These are phyloP conservation scores for Chalciporus piperatus DNA, from an alignment of 768 basidiomycete genomes.

Conservation along the genomic window DNA sequence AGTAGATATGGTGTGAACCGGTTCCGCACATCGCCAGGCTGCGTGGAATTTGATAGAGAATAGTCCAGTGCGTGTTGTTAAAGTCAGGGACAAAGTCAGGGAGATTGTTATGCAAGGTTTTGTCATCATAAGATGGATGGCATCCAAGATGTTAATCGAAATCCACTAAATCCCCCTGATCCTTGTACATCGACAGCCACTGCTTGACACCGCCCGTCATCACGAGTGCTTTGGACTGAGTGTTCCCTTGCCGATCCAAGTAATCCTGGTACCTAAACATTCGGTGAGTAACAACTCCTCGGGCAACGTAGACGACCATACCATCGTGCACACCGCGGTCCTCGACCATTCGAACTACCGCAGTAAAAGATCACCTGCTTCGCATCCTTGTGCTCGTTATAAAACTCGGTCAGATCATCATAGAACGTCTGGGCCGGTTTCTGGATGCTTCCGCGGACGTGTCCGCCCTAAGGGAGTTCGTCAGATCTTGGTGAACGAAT, in stretches of 20 bases:
- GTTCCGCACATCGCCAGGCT: no score
- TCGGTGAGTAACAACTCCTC: not conserved
- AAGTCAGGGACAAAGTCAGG: no score
- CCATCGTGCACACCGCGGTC: conserved; percentile 56
- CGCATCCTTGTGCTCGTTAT: conserved; percentile 38
- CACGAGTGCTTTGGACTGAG: conserved; percentile 38
- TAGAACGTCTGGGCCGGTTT: conserved; percentile 51
- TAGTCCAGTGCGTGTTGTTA: no score
- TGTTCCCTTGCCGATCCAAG: conserved; percentile 32
- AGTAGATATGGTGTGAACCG: no score
- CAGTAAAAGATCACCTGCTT: conserved; percentile 54
- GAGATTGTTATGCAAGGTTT: no score
- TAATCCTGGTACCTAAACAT: conserved; percentile 49
- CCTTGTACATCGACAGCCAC: conserved; percentile 35
- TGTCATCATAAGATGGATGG: no score
- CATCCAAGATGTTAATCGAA: conserved; percentile 15
- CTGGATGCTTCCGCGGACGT: conserved; percentile 50
- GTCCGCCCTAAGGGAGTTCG: conserved; percentile 43
- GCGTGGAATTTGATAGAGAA: no score
- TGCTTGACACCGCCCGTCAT: conserved; percentile 43
- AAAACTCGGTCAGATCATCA: conserved; percentile 41
- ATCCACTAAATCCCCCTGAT: conserved; percentile 23
- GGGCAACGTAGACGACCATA: conserved; percentile 16
- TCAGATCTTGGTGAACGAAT: not conserved
- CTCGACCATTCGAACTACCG: conserved; percentile 48